These are phyloP conservation scores for Tricholoma flavovirens DNA, from an alignment of 768 basidiomycete genomes.

Conservation along the genomic window DNA sequence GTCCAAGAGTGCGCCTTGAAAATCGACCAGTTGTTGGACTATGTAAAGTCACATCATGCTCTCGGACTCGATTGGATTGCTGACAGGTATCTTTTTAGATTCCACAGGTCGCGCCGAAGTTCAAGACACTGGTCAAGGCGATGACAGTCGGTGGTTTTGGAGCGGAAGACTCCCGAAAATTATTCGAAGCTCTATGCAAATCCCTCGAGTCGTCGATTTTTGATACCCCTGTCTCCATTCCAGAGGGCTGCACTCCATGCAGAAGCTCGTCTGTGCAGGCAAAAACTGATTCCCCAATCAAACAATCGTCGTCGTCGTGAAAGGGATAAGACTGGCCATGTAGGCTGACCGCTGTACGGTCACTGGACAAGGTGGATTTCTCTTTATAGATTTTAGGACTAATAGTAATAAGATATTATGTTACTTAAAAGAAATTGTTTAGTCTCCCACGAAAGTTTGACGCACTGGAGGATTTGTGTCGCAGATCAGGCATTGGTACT, in stretches of 20 bases:
- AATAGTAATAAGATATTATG: neutral
- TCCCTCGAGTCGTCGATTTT: conserved; percentile 38
- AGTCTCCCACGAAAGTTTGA: neutral
- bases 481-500: too few relatives aligned
- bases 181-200: conserved; percentile 45
- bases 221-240: conserved; percentile 18
- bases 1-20: conserved; percentile 36
- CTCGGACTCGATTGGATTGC: neutral
- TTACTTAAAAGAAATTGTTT: too few relatives aligned
- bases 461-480: neutral
- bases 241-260: neutral
- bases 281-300: neutral
- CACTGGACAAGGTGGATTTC: neutral
- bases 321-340: neutral
- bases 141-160: conserved; percentile 43
- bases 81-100: conserved; percentile 22
- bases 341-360: neutral
- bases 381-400: neutral
- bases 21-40: conserved; percentile 30
- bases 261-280: neutral
- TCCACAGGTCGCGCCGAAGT: conserved; percentile 33
- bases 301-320: neutral
- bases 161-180: conserved; percentile 43
- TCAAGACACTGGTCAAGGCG: conserved; percentile 39
- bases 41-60: conserved; percentile 21